phyloP scores from a whole-genome alignment of 257 asterid species.

The Marsdenia floribunda region DNA sequence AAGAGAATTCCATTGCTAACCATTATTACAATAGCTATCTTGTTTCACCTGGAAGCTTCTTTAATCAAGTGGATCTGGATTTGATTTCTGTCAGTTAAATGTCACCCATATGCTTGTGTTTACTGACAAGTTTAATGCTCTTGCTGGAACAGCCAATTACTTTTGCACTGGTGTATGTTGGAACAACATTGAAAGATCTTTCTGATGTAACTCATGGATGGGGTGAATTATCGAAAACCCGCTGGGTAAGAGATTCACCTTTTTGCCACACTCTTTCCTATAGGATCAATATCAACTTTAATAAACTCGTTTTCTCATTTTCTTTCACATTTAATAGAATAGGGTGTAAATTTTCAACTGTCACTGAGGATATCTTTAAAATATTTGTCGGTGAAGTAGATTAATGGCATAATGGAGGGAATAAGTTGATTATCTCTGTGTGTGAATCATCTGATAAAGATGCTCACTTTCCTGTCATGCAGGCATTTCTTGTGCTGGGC shows the following conservation, averaged over 20 bases:
- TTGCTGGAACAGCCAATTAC: conserved; percentile 77
- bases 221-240: conserved; percentile 80
- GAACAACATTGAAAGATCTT: conserved; percentile 94
- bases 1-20: neutral
- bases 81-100: neutral
- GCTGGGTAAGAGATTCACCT: conserved; percentile 57
- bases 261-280: neutral
- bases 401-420: neutral
- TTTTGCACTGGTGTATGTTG: conserved; percentile 86
- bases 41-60: neutral
- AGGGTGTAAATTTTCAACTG: neutral
- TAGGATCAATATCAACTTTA: neutral
- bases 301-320: neutral
- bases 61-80: neutral
- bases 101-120: neutral
- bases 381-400: neutral
- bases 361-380: neutral
- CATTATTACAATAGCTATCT: neutral
- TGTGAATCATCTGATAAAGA: conserved; percentile 18
- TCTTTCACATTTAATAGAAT: neutral
- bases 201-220: conserved; percentile 98
- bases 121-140: conserved; percentile 12
- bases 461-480: conserved; percentile 27
- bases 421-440: neutral
- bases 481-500: conserved; percentile 73